Evolutionary conservation across 768 basidiomycete species (phyloP), one percentile per base, ranked within the genome.

Genomic region (Clavulina sp.): DNA sequence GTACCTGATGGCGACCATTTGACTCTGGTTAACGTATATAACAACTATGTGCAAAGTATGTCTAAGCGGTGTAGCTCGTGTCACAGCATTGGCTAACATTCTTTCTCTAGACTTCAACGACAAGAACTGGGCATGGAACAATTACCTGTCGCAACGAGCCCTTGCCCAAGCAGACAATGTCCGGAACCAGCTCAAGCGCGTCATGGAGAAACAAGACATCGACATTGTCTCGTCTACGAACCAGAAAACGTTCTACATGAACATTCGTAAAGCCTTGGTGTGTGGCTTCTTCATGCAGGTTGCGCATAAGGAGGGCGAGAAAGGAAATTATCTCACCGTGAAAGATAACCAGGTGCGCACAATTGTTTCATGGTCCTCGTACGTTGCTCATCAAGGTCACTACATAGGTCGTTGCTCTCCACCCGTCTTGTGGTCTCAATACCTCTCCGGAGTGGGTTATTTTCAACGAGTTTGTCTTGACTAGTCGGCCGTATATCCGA

Each of bases 251-350:
- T 74, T 82, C 56, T 82, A 76, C 63, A 56, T 68, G 50, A 81
- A 80, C 57, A 80, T 97, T 52, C 76, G 88, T 26, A 80, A 80
- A 65, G 82, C 83, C 0, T 70, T 97, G 21, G 82, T 85, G 3
- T 84, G 81, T 58, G 95, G 92, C 1, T 99, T 86, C 73, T 99
- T 96, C 68, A 96, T 95, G 93, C 93, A 96, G 62, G 78, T 88
- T 9, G 95, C 92, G 4, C 89, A 95, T 65, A 85, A 86, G 63
- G 89, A 92, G 62, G 86, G 87, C 2, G 86, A 88, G 62, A 91
- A 87, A 65, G 77, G 80, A 2, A 75, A 73, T 51, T 97, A 99
- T 62, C 55, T 81, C 56, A 99, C 92, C 0, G 80, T 95, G 53
- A 97, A 96, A 68, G 93, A 99, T 63, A 84, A 92, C 58, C 92